phyloP scores from a whole-genome alignment of 139 green algal species.

The Chlorella vulgaris region DNA sequence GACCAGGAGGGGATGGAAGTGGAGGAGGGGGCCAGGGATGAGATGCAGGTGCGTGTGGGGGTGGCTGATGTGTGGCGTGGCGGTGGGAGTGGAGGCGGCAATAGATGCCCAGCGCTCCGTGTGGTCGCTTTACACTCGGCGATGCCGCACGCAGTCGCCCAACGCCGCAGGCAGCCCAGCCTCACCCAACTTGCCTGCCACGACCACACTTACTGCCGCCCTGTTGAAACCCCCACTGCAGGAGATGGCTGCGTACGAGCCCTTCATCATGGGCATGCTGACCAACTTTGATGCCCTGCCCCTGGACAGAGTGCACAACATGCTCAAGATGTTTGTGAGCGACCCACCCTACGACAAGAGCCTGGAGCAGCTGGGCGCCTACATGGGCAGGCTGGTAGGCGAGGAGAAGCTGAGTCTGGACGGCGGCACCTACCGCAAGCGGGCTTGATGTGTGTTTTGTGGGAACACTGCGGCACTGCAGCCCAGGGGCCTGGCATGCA shows the following conservation, averaged over 20 bases:
- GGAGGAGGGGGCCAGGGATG: background rate
- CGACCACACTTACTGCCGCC: background rate
- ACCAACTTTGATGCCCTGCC: conserved; percentile 87
- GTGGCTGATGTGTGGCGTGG: background rate
- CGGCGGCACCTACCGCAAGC: conserved; percentile 55
- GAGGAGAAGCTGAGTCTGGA: conserved; percentile 70
- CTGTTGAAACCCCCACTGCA: background rate
- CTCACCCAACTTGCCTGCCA: no score
- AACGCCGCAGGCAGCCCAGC: no score
- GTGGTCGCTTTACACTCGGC: no score
- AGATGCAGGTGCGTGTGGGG: conserved; percentile 14
- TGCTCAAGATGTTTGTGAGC: conserved; percentile 94
- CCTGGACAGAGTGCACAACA: conserved; percentile 91
- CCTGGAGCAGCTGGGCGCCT: conserved; percentile 71
- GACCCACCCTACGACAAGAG: conserved; percentile 86
- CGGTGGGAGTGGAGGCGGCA: no score
- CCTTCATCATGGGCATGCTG: conserved; percentile 91
- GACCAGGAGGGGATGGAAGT: conserved; percentile 40
- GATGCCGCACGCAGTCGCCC: no score
- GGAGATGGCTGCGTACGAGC: conserved; percentile 75
- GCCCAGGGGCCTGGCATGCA: no score
- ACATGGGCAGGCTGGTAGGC: conserved; percentile 66
- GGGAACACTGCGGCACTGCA: no score
- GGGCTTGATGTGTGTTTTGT: background rate
- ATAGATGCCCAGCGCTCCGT: no score